A percentile compares a stretch with the other conserved stretches of the same genome.
Conservation (phyloP, 106 monocot genomes). For the Narthecium ossifragum region DNA sequence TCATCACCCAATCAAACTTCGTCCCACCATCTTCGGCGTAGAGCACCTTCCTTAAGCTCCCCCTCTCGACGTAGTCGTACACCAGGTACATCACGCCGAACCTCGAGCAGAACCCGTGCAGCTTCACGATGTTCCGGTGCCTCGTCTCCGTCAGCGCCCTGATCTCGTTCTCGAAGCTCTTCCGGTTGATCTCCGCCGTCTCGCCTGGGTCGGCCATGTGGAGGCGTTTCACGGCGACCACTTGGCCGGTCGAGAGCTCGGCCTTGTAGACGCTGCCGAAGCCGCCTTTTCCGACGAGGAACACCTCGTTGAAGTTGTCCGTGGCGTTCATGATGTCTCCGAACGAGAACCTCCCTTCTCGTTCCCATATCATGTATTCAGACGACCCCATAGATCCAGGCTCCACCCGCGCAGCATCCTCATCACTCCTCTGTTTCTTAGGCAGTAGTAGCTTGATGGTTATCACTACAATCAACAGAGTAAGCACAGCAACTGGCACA, state of each 20-base stretch:
- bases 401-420: background rate
- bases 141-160: slow-evolving; percentile 51
- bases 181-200: slow-evolving; percentile 16
- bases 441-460: slow-evolving; percentile 5
- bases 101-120: slow-evolving; percentile 57
- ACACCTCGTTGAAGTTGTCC: slow-evolving; percentile 50
- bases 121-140: slow-evolving; percentile 71
- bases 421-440: slow-evolving; percentile 1
- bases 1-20: slow-evolving; percentile 44
- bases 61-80: slow-evolving; percentile 65
- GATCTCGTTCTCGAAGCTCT: slow-evolving; percentile 68
- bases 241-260: slow-evolving; percentile 28
- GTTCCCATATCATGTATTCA: slow-evolving; percentile 46
- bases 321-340: slow-evolving; percentile 52
- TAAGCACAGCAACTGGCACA: slow-evolving; percentile 21
- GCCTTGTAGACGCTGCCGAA: slow-evolving; percentile 69
- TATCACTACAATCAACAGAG: background rate
- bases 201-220: slow-evolving; percentile 16
- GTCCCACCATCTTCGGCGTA: slow-evolving; percentile 34
- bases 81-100: slow-evolving; percentile 49
- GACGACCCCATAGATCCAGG: background rate
- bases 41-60: slow-evolving; percentile 56
- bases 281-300: slow-evolving; percentile 52
- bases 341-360: slow-evolving; percentile 56
- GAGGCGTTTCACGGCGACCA: slow-evolving; percentile 63